Base-by-base conservation (phyloP, 805 yeast species). In the Yamadazyma nakazawae region DNA sequence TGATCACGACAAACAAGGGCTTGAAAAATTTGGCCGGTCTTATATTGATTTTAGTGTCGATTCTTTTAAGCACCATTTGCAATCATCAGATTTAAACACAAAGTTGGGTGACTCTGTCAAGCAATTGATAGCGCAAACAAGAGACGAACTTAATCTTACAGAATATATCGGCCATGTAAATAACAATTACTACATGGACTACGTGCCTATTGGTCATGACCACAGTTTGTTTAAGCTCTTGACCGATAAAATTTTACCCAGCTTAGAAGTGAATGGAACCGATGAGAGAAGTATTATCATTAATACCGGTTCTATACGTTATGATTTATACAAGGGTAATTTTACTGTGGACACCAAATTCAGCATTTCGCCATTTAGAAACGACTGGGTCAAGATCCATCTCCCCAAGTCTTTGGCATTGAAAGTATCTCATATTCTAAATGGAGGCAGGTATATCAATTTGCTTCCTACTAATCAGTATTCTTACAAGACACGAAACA, bases 281-380 rank as follows among this genome's bases (percentile, higher is more conserved):
- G 44, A 56, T n/a, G 67, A 51, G 55, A 59, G 64, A 52, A 68
- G 82, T 25, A 76, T 89, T 21, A 66, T 87, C 38, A 79, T 88
- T 49, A 92, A 92, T 61, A 85, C 96, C 0, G 97, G 97, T 1
- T 84, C 96, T 4, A 78, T 91, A 2, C 76, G 97, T 45, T 92
- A 88, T 59, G 97, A 91, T 63, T 66, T 91, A 39, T 85, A 85
- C 67, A 79, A 82, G 59, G 98, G 97, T 0, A 82, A 85, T 1
- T 91, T 84, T 61, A 90, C 96, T 0, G 68, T 69, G 37, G 96
- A 90, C 62, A 75, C 92, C 0, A 85, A 85, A 54, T 92, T 75
- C 59, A 87, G 85, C 37, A 87, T 92, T 0, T 82, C 95, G 0
- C 97, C 98, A 0, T 91, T 89, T 65, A 74, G 79, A 44, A 89